Base-by-base conservation (phyloP, 2,329 filamentous ascomycete genomes). In the Claviceps sorghi region DNA sequence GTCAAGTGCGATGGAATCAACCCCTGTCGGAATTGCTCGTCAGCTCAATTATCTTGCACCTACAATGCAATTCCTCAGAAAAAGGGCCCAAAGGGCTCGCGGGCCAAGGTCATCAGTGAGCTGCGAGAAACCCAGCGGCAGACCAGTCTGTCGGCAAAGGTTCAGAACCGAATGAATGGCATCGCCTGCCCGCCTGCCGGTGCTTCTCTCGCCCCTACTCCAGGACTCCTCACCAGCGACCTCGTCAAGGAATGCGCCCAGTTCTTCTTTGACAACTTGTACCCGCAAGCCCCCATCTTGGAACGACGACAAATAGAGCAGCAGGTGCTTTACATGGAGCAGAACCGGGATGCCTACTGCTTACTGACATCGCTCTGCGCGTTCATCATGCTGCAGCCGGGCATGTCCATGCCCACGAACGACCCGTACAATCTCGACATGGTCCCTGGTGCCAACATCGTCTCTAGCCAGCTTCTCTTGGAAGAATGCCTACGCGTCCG, bases 51-150 rank as follows among this genome's bases (percentile, higher is more conserved):
- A 19, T 72, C 76, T 13, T 88, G 84, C 72, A 86, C 83, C 32
- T 88, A 86, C 73, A 82, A 85, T 69, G 80, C 82, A 36, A 80
- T 86, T 38, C 83, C 83, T 1, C 83, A 85, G 68, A 87, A 86
- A 70, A 87, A 87, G 65, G 84, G 84, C 1, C 84, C 83, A 44
- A 86, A 86, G 67, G 83, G 84, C 57, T 84, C 81, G 34, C 73
- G 83, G 55, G 84, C 84, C 49, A 88, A 86, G 66, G 82, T 88
- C 54, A 84, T 88, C 65, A 86, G 82, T 61, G 83, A 87, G 62
- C 65, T 88, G 55, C 77, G 84, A 58, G 81, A 83, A 61, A 83
- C 74, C 0, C 83, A 87, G 61, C 77, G 80, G 58, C 79, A 83
- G 62, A 81, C 79, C 19, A 82, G 78, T 54, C 74, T 83, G 22